Evolutionary conservation across 2,329 filamentous ascomycete genomes (phyloP).

Genomic region (Hypoxylon sp.): DNA sequence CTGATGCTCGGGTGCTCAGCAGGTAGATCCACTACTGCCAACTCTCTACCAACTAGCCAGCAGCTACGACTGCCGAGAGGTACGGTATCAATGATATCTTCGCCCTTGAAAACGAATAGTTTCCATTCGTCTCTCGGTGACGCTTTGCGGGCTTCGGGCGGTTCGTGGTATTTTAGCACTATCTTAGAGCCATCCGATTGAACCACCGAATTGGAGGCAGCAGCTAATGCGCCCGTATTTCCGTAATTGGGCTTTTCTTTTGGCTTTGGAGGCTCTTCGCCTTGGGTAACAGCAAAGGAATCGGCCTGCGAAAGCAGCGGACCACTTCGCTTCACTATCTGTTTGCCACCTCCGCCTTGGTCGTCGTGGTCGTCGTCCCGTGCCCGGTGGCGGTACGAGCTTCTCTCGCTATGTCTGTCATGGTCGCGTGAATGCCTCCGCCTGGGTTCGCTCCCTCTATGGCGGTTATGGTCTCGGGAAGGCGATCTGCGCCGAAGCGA

Average conservation of each 20-base stretch:
- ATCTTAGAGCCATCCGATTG: constrained; percentile 81
- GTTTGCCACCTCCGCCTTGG: constrained; percentile 46
- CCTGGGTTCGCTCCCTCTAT: constrained; percentile 48
- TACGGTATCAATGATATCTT: constrained; percentile 84
- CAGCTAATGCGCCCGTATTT: constrained; percentile 84
- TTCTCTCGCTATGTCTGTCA: constrained; percentile 48
- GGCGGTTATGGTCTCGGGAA: constrained; percentile 48
- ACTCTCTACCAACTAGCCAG: constrained; percentile 90
- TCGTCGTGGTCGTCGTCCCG: constrained; percentile 42
- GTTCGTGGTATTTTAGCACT: constrained; percentile 95
- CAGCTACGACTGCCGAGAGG: constrained; percentile 82
- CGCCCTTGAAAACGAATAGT: constrained; percentile 91
- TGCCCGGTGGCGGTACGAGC: constrained; percentile 44
- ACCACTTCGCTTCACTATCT: constrained; percentile 57
- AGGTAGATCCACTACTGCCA: constrained; percentile 82
- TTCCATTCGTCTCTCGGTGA: constrained; percentile 84
- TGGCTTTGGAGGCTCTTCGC: constrained; percentile 66
- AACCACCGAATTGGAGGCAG: constrained; percentile 82
- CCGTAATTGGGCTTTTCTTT: constrained; percentile 92
- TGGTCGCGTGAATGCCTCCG: constrained; percentile 54
- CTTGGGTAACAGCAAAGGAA: constrained; percentile 69
- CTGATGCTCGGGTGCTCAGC: constrained; percentile 93
- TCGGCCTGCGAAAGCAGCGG: constrained; percentile 72
- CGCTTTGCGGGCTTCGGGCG: constrained; percentile 90
- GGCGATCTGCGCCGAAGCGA: constrained; percentile 43